Percentiles rank a stretch among this genome's conserved stretches.
These are phyloP conservation scores for Kodamaea sagamina DNA, from an alignment of 805 yeast species.

Conservation along the genomic window DNA sequence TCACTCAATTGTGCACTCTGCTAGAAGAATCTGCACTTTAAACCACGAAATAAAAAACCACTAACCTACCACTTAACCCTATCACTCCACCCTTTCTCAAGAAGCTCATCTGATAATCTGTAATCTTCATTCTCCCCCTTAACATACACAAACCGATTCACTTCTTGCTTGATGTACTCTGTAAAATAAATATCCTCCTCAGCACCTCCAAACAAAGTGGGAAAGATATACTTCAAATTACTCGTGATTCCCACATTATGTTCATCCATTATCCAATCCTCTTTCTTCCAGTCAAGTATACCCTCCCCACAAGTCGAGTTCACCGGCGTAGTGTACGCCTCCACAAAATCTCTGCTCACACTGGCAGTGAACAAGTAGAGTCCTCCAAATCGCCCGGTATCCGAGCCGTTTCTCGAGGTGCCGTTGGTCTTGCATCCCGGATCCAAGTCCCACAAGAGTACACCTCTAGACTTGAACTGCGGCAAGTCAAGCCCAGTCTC, in stretches of 20 bases:
- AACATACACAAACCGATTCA: conserved; percentile 6
- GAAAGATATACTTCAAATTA: conserved; percentile 31
- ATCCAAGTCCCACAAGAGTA: conserved; percentile 35
- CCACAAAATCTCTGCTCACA: conserved; percentile 26
- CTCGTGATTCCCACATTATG: conserved; percentile 45
- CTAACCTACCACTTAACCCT: too few relatives aligned
- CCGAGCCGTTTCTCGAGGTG: background rate
- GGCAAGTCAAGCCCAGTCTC: conserved; percentile 40
- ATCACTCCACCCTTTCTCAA: too few relatives aligned
- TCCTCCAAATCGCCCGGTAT: conserved; percentile 26
- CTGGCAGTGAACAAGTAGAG: conserved; percentile 43
- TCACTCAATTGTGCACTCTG: too few relatives aligned
- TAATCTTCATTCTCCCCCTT: background rate
- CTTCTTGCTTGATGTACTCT: conserved; percentile 20
- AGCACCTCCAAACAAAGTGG: conserved; percentile 26
- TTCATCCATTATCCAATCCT: conserved; percentile 37
- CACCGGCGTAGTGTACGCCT: conserved; percentile 30
- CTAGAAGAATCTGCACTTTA: too few relatives aligned
- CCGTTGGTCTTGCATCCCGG: conserved; percentile 11
- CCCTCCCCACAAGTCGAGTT: conserved; percentile 38
- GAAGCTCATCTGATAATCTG: background rate
- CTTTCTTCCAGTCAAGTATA: conserved; percentile 42
- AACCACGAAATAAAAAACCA: too few relatives aligned
- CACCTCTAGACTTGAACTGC: conserved; percentile 34
- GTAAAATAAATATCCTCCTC: conserved; percentile 28